phyloP scores from a whole-genome alignment of 805 yeast species.

The Nematodospora valgi region DNA sequence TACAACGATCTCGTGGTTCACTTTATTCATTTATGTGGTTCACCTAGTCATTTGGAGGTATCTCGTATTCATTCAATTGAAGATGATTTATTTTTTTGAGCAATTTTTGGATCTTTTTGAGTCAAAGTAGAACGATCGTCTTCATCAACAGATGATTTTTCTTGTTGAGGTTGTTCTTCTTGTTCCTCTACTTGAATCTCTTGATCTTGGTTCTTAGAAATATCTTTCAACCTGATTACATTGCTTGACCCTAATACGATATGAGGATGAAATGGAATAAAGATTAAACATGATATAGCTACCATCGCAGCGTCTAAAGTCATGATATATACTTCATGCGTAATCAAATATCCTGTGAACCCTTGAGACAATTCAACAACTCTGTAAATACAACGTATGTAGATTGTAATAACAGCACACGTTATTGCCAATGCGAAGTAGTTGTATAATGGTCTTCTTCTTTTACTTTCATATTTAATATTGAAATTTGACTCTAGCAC shows the following conservation, averaged over 20 bases:
- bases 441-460: slow-evolving; percentile 20
- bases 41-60: too few relatives aligned
- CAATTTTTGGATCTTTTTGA: too few relatives aligned
- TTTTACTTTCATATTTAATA: slow-evolving; percentile 18
- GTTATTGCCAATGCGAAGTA: slow-evolving; percentile 32
- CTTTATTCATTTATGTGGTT: too few relatives aligned
- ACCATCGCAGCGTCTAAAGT: slow-evolving; percentile 36
- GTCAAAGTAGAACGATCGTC: too few relatives aligned
- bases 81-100: too few relatives aligned
- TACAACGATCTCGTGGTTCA: too few relatives aligned
- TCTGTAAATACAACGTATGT: slow-evolving; percentile 33
- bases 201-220: slow-evolving; percentile 11
- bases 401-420: slow-evolving; percentile 25
- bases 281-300: slow-evolving; percentile 27
- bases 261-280: slow-evolving; percentile 35
- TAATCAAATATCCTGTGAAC: slow-evolving; percentile 29
- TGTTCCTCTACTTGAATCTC: too few relatives aligned
- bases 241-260: slow-evolving; percentile 36
- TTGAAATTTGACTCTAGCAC: slow-evolving; percentile 27
- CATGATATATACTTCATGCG: slow-evolving; percentile 34
- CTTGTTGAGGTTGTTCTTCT: too few relatives aligned
- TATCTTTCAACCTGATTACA: slow-evolving; percentile 13
- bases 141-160: too few relatives aligned
- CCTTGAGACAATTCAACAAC: slow-evolving; percentile 39
- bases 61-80: too few relatives aligned